Evolutionary conservation across 768 basidiomycete species (phyloP).

Genomic region (Exidia glandulosa): DNA sequence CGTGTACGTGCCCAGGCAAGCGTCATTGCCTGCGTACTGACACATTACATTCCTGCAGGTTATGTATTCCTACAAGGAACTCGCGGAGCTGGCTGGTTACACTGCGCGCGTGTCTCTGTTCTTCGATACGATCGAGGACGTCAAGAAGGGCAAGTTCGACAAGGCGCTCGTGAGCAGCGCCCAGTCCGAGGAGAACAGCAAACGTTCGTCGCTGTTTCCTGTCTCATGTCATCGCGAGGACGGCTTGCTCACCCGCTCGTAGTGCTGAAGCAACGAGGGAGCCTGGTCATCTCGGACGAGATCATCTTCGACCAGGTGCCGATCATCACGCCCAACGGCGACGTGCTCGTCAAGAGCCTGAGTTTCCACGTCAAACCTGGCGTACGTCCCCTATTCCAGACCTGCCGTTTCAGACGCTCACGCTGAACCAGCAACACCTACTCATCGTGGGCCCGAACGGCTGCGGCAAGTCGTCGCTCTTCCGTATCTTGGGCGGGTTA

Average conservation of each 20-base stretch:
- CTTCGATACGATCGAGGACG: conserved; percentile 83
- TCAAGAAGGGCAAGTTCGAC: conserved; percentile 73
- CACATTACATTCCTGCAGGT: conserved; percentile 35
- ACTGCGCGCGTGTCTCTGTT: conserved; percentile 83
- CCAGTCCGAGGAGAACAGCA: conserved; percentile 57
- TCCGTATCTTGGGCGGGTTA: conserved; percentile 93
- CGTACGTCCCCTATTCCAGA: conserved; percentile 30
- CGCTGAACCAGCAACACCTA: conserved; percentile 60
- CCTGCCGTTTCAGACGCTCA: conserved; percentile 10
- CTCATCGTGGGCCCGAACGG: conserved; percentile 93
- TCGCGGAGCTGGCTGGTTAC: conserved; percentile 92
- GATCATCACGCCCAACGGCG: conserved; percentile 92
- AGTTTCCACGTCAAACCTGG: conserved; percentile 86
- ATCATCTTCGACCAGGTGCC: conserved; percentile 91
- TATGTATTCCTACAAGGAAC: conserved; percentile 96
- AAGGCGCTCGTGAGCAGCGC: conserved; percentile 78
- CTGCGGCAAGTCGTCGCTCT: conserved; percentile 83
- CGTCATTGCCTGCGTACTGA: neutral
- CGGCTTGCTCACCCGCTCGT: neutral
- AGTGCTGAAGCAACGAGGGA: conserved; percentile 75
- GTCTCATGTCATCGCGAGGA: neutral
- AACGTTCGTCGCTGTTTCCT: conserved; percentile 9
- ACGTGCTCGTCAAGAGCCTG: conserved; percentile 72
- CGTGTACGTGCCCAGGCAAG: conserved; percentile 39
- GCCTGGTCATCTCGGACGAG: conserved; percentile 73